A percentile compares a stretch with the other conserved stretches of the same genome.
phyloP scores from a whole-genome alignment of 257 asterid genomes.

The Craterostigma plantagineum region DNA sequence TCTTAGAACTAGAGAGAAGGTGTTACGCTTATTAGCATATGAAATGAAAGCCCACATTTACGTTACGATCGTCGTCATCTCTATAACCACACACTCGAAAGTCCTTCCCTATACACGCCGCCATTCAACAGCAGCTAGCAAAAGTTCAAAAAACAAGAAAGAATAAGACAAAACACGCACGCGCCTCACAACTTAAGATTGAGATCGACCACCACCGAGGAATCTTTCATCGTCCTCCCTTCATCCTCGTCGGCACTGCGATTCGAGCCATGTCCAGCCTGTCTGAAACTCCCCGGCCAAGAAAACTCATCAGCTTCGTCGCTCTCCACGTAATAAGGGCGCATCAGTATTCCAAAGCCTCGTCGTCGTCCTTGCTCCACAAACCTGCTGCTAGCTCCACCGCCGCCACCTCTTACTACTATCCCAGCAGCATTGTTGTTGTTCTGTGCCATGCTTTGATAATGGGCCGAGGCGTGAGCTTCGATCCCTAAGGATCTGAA shows the following conservation, averaged over 20 bases:
- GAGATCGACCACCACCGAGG: too few relatives aligned
- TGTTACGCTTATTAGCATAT: too few relatives aligned
- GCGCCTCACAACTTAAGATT: too few relatives aligned
- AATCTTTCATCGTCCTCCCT: conserved; percentile 4
- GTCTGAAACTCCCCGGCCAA: conserved; percentile 91
- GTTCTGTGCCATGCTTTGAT: conserved; percentile 20
- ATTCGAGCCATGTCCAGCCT: conserved; percentile 30
- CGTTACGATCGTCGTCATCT: too few relatives aligned
- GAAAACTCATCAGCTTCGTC: conserved; percentile 45
- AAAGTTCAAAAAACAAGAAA: too few relatives aligned
- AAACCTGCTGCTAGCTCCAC: conserved; percentile 31
- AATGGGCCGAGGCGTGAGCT: conserved; percentile 66
- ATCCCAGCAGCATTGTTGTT: conserved; percentile 10
- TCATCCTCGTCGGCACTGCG: too few relatives aligned
- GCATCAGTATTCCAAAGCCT: conserved; percentile 38
- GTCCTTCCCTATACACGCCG: too few relatives aligned
- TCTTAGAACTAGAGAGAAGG: too few relatives aligned
- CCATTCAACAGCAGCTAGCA: too few relatives aligned
- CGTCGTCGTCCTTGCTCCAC: conserved; percentile 53
- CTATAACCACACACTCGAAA: too few relatives aligned
- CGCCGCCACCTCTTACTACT: conserved; percentile 11
- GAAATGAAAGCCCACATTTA: too few relatives aligned
- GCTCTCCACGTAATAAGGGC: conserved; percentile 50
- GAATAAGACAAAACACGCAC: too few relatives aligned
- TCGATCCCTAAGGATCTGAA: conserved; percentile 61